Base-by-base conservation (phyloP, 169 alveolate genomes). In the Cryptosporidium felis region DNA sequence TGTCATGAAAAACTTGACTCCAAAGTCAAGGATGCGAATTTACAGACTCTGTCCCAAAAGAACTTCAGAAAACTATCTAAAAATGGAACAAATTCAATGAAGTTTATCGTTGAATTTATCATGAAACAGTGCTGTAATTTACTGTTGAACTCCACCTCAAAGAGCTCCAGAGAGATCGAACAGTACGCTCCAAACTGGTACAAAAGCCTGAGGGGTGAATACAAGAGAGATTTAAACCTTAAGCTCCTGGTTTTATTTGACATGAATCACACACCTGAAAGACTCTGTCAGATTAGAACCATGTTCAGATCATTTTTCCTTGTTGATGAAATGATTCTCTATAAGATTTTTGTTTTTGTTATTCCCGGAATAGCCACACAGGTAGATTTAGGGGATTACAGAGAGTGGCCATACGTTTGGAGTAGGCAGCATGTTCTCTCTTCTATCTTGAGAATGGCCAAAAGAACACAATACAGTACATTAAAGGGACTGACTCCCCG, bases 391-490 rank as follows among this genome's bases (percentile, higher is more conserved):
- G 5, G 16, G 47, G 26, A 56, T 38, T 1, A 26, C 9, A 42
- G 41, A 36, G 45, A 21, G 16, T 53, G 85, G 85, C n/a, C 5
- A 6, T 74, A n/a, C 26, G 10, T 74, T 0, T 53, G 32, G 32
- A 74, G 85, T 12, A 49, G 12, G 1, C 60, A 53, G 2, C 41
- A 38, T 18, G 66, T 74, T 5, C 28, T 74, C 18, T 14, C 26
- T 16, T 74, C 67, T 21, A 74, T 74, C 38, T 10, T 74, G 23
- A 49, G 66, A 56, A 34, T 74, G 30, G 26, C 58, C 26, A 74
- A 53, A n/a, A 74, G 85, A 74, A 14, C 8, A 51, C 18, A 18
- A 12, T 53, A 74, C 59, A 32, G 74, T 21, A 74, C 85, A 16
- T 40, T 74, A 6, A 49, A 36, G 12, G 85, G 85, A 3, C 40